Percentiles rank a stretch among this genome's conserved stretches.
Conservation (phyloP, 2,329 filamentous ascomycete species). For the Whalleya microplaca region DNA sequence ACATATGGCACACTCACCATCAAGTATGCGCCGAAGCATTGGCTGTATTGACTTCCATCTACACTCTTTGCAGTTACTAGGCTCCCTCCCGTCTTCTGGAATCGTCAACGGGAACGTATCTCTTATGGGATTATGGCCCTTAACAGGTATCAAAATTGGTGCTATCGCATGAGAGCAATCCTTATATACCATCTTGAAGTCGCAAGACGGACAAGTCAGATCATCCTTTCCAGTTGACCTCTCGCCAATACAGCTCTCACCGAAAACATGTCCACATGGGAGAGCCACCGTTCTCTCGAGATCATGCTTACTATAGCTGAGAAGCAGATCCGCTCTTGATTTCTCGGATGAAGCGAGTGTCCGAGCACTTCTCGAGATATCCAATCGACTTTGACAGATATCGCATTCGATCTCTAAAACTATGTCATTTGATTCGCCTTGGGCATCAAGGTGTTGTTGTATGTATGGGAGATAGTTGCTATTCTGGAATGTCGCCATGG, state of each 20-base stretch:
- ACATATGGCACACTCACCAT: slow-evolving; percentile 27
- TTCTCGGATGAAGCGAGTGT: slow-evolving; percentile 2
- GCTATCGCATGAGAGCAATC: slow-evolving; percentile 27
- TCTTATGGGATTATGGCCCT: slow-evolving; percentile 17
- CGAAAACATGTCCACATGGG: slow-evolving; percentile 33
- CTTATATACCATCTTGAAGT: slow-evolving; percentile 27
- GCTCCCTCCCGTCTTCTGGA: slow-evolving; percentile 24
- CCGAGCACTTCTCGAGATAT: slow-evolving; percentile 24
- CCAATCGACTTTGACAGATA: slow-evolving; percentile 25
- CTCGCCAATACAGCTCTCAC: slow-evolving; percentile 28
- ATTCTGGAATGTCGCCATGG: slow-evolving; percentile 20
- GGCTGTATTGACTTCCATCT: slow-evolving; percentile 24
- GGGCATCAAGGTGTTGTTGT: slow-evolving; percentile 23
- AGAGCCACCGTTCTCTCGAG: slow-evolving; percentile 29
- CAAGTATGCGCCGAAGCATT: slow-evolving; percentile 19
- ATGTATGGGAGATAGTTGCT: slow-evolving; percentile 32
- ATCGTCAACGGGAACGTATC: slow-evolving; percentile 31
- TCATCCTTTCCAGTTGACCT: slow-evolving; percentile 4
- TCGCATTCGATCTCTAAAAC: slow-evolving; percentile 23
- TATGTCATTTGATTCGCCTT: slow-evolving; percentile 8
- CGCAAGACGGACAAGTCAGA: slow-evolving; percentile 28
- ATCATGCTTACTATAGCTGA: slow-evolving; percentile 16
- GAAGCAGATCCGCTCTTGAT: not conserved
- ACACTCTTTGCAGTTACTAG: slow-evolving; percentile 30
- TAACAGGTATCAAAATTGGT: slow-evolving; percentile 22